phyloP scores from a whole-genome alignment of 1,139 yeast species.

The Saccharomycopsis phalli region DNA sequence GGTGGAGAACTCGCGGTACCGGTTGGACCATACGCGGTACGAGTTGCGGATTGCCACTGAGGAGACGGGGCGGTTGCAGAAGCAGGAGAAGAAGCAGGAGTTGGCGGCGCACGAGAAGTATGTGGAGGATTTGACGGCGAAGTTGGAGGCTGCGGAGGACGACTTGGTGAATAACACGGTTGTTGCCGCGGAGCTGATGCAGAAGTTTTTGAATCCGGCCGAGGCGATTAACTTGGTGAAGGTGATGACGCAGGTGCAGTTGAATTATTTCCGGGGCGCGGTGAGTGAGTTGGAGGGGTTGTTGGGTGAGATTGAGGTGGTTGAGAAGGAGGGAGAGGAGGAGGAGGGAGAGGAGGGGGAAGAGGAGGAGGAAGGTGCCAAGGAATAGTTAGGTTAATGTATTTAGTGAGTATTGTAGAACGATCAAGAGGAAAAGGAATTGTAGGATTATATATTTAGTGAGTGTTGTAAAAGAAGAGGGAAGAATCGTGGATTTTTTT shows the following conservation, averaged over 20 bases:
- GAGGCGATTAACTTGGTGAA: constrained; percentile 55
- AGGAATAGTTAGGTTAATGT: no score
- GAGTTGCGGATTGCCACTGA: constrained; percentile 35
- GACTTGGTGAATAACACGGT: constrained; percentile 72
- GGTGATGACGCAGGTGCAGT: constrained; percentile 56
- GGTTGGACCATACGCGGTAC: constrained; percentile 60
- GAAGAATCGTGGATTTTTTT: no score
- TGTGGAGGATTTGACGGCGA: constrained; percentile 37
- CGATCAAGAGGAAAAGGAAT: no score
- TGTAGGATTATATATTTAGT: no score
- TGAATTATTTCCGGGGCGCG: constrained; percentile 54
- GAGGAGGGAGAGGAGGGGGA: constrained; percentile 31
- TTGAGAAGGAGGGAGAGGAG: constrained; percentile 30
- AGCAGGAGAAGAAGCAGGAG: constrained; percentile 25
- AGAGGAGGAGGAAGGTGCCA: constrained; percentile 24
- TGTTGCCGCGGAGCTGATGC: constrained; percentile 69
- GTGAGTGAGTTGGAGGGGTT: constrained; percentile 35
- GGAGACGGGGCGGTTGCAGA: constrained; percentile 23
- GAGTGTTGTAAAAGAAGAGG: no score
- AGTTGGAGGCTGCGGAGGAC: constrained; percentile 61
- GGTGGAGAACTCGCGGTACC: constrained; percentile 61
- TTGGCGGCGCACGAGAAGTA: constrained; percentile 21
- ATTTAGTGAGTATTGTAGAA: no score
- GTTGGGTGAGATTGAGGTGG: constrained; percentile 34
- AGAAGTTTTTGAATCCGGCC: constrained; percentile 56